Conservation (phyloP, 495 filamentous ascomycete species). For the Talaromyces thailandensis region DNA sequence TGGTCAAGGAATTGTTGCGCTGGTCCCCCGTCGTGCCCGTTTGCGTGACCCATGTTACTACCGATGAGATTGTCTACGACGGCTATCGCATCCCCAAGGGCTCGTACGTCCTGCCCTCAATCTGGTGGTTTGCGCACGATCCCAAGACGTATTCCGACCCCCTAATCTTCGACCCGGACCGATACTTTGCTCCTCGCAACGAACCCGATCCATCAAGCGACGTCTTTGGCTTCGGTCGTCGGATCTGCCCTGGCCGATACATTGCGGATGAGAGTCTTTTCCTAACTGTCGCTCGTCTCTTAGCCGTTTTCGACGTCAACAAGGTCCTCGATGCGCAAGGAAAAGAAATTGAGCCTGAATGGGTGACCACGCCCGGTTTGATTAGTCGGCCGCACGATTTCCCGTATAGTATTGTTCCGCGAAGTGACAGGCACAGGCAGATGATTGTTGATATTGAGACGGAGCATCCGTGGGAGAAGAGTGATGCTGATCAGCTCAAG, state of each 20-base stretch:
- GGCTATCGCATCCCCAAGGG: conserved; percentile 40
- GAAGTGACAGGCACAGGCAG: conserved; percentile 6
- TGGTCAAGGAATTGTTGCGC: conserved; percentile 35
- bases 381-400: conserved; percentile 8
- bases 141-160: conserved; percentile 19
- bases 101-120: conserved; percentile 25
- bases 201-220: conserved; percentile 23
- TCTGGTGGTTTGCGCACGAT: conserved; percentile 33
- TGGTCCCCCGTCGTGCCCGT: conserved; percentile 38
- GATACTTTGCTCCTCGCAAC: conserved; percentile 16
- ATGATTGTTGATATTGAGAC: conserved; percentile 6
- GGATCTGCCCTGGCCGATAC: conserved; percentile 50
- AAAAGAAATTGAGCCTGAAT: conserved; percentile 5
- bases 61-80: conserved; percentile 37
- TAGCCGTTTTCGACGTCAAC: conserved; percentile 45
- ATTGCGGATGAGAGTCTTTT: conserved; percentile 50
- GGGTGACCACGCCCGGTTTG: conserved; percentile 10
- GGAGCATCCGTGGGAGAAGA: neutral
- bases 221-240: conserved; percentile 49
- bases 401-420: conserved; percentile 4
- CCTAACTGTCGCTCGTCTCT: conserved; percentile 35
- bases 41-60: conserved; percentile 44
- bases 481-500: neutral
- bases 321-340: conserved; percentile 10
- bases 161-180: conserved; percentile 26